Evolutionary conservation across 345 rosid species (phyloP).

Genomic region (Syzygium aromaticum): DNA sequence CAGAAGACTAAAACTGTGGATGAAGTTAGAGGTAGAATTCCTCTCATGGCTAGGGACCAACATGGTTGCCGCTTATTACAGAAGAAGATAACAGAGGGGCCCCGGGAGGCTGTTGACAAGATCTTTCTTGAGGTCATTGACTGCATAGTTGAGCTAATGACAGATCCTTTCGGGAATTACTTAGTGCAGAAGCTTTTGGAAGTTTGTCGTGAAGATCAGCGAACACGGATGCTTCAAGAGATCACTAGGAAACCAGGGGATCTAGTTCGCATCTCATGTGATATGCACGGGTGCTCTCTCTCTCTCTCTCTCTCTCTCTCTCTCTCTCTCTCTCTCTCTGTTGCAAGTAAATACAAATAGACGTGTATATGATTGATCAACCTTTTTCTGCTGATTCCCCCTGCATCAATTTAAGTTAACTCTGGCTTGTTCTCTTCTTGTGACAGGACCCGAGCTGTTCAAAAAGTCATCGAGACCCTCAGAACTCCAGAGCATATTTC

Average conservation of each 20-base stretch:
- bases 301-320: neutral
- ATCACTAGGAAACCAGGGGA: conserved; percentile 48
- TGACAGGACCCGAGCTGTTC: conserved; percentile 77
- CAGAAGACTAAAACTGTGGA: conserved; percentile 37
- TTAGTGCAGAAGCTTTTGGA: conserved; percentile 76
- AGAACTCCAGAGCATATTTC: conserved; percentile 47
- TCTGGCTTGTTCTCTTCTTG: neutral
- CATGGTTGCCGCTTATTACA: conserved; percentile 78
- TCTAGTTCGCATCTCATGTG: conserved; percentile 66
- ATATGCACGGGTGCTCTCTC: conserved; percentile 61
- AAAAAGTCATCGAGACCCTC: conserved; percentile 68
- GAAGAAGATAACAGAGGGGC: conserved; percentile 58
- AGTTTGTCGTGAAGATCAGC: conserved; percentile 63
- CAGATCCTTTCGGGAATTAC: conserved; percentile 79
- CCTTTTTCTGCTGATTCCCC: neutral
- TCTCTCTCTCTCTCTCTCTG: neutral
- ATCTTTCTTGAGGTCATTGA: conserved; percentile 63
- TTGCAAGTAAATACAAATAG: neutral
- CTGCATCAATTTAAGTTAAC: neutral
- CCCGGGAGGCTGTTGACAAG: conserved; percentile 45
- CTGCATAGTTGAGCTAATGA: conserved; percentile 63
- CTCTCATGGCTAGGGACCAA: conserved; percentile 69
- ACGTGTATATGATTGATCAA: neutral
- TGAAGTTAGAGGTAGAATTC: conserved; percentile 48
- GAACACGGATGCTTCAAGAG: conserved; percentile 43